A percentile compares a stretch with the other conserved stretches of the same genome.
Conservation (phyloP, 768 basidiomycete genomes). For the Candolleomyces eurysporus region DNA sequence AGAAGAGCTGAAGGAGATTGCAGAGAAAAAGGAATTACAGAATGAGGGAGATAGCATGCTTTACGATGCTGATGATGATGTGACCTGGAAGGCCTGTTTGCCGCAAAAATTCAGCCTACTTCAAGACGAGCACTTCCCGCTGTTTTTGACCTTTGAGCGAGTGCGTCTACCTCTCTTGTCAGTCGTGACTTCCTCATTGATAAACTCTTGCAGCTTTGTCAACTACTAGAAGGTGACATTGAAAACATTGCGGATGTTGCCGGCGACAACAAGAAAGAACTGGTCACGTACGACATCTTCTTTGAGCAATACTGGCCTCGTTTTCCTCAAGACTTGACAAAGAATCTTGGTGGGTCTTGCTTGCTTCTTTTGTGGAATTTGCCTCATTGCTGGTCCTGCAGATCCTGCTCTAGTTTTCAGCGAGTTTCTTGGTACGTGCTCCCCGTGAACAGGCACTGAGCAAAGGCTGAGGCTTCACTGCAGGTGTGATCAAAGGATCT, state of each 20-base stretch:
- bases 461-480: background rate
- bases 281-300: constrained; percentile 52
- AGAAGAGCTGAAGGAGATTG: constrained; percentile 8
- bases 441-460: background rate
- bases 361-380: background rate
- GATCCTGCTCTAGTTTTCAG: constrained; percentile 63
- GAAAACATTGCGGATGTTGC: background rate
- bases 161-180: constrained; percentile 29
- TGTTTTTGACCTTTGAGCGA: constrained; percentile 66
- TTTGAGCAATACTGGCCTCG: constrained; percentile 56
- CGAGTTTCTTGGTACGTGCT: constrained; percentile 57
- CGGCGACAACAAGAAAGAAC: constrained; percentile 9
- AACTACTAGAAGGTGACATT: constrained; percentile 49
- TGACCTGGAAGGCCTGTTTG: constrained; percentile 9
- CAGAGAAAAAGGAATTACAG: constrained; percentile 4
- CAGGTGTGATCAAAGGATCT: constrained; percentile 70
- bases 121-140: constrained; percentile 58
- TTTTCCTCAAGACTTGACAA: constrained; percentile 49
- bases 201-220: constrained; percentile 41
- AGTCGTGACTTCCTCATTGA: background rate
- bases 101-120: constrained; percentile 7
- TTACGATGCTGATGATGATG: constrained; percentile 9
- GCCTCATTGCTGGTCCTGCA: constrained; percentile 20
- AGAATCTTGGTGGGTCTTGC: constrained; percentile 45
- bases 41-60: constrained; percentile 2